These are phyloP conservation scores for Chara braunii DNA, from an alignment of 139 green algal genomes.

Conservation along the genomic window DNA sequence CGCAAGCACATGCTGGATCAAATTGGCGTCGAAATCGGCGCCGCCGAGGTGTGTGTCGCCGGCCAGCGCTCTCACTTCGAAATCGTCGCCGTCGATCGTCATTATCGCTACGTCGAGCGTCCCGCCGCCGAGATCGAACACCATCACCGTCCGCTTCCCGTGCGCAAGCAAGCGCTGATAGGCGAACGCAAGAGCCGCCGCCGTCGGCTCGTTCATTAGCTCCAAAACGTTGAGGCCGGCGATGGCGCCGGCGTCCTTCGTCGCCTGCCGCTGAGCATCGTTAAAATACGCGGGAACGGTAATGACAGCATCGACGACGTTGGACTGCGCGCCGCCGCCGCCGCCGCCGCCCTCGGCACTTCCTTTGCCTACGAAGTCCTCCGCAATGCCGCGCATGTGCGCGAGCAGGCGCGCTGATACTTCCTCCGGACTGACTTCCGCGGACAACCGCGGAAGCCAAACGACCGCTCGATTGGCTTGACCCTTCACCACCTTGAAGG, in stretches of 20 bases:
- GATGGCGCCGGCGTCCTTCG: constrained; percentile 68
- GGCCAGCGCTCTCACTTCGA: constrained; percentile 21
- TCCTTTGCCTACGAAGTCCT: constrained; percentile 74
- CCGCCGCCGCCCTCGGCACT: too few species aligned
- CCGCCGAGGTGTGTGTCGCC: constrained; percentile 46
- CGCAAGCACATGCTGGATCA: constrained; percentile 87
- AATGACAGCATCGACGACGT: constrained; percentile 70
- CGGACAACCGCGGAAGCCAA: too few species aligned
- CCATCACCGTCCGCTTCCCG: constrained; percentile 13
- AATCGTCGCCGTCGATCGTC: constrained; percentile 31
- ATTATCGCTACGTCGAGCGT: constrained; percentile 44
- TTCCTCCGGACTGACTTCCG: too few species aligned
- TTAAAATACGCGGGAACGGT: constrained; percentile 96
- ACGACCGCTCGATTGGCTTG: too few species aligned
- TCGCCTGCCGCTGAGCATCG: constrained; percentile 63
- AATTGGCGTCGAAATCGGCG: constrained; percentile 93
- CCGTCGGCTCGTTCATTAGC: constrained; percentile 42
- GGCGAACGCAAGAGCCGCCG: constrained; percentile 20
- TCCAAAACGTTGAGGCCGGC: constrained; percentile 33
- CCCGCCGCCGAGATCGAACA: constrained; percentile 60
- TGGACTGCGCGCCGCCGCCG: too few species aligned
- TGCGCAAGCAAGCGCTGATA: constrained; percentile 48
- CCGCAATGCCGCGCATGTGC: constrained; percentile 83
- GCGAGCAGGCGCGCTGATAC: constrained; percentile 90
- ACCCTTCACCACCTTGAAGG: too few species aligned